phyloP scores from a whole-genome alignment of 1,284 basidiomycete genomes.

The Naganishia cerealis region DNA sequence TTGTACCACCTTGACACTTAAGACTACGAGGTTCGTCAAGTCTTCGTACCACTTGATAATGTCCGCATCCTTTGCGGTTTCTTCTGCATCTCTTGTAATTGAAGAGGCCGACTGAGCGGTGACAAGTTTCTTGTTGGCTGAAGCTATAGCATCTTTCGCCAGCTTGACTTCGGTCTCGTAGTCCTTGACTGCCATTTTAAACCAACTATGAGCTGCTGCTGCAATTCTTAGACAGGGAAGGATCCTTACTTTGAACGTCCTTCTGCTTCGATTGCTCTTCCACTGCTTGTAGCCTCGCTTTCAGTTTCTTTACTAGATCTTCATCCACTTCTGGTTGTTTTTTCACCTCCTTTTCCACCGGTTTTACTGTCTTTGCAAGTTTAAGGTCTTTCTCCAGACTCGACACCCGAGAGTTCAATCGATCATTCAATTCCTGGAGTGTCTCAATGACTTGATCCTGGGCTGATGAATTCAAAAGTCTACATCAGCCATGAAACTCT shows the following conservation, averaged over 20 bases:
- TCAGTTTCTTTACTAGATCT: constrained; percentile 41
- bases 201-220: background rate
- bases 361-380: constrained; percentile 4
- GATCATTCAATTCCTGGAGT: constrained; percentile 45
- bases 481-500: background rate
- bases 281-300: constrained; percentile 43
- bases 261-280: constrained; percentile 40
- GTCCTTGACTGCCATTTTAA: constrained; percentile 41
- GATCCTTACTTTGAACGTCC: constrained; percentile 40
- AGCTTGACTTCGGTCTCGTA: constrained; percentile 48
- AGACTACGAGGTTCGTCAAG: constrained; percentile 46
- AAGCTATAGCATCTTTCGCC: constrained; percentile 39
- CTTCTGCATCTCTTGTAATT: constrained; percentile 36
- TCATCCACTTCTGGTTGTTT: constrained; percentile 41
- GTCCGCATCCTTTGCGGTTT: constrained; percentile 43
- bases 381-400: constrained; percentile 42
- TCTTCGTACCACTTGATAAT: constrained; percentile 51
- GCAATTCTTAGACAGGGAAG: no score
- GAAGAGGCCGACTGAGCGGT: constrained; percentile 25
- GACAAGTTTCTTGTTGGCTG: constrained; percentile 25
- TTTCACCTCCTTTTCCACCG: constrained; percentile 37
- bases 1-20: constrained; percentile 44
- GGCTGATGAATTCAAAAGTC: constrained; percentile 37
- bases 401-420: constrained; percentile 40
- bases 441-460: constrained; percentile 49